These are phyloP conservation scores for Adenanthera pavonina DNA, from an alignment of 306 rosid genomes.

Conservation along the genomic window DNA sequence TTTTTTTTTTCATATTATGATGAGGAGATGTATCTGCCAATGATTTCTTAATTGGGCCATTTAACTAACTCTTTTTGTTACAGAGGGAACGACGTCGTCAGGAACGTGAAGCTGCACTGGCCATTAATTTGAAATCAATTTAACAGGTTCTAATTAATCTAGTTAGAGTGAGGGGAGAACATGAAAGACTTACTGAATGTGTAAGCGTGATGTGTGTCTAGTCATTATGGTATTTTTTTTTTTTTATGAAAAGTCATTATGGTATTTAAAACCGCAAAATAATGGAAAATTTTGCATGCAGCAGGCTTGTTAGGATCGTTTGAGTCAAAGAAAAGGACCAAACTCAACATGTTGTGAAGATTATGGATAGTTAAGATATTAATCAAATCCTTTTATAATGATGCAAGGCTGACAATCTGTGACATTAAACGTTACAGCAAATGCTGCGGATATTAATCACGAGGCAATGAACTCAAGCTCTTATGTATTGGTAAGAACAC, in stretches of 20 bases:
- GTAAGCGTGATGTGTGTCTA: too few species aligned
- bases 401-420: constrained; percentile 64
- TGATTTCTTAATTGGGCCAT: constrained; percentile 21
- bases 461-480: too few species aligned
- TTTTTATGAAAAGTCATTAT: too few species aligned
- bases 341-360: neutral
- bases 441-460: too few species aligned
- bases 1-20: neutral
- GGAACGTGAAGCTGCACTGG: constrained; percentile 43
- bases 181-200: too few species aligned
- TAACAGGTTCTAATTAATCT: neutral
- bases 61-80: constrained; percentile 28
- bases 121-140: constrained; percentile 15
- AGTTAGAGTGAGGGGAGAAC: neutral
- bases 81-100: constrained; percentile 66
- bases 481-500: too few species aligned
- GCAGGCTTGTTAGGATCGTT: too few species aligned
- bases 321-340: neutral
- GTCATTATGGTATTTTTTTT: too few species aligned
- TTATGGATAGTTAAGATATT: neutral
- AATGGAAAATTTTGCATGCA: too few species aligned
- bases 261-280: too few species aligned
- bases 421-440: constrained; percentile 23
- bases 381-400: neutral
- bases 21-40: neutral